A percentile compares a stretch with the other conserved stretches of the same genome.
Conservation (phyloP, 1,284 basidiomycete genomes). For the Ceratobasidium theobromae region DNA sequence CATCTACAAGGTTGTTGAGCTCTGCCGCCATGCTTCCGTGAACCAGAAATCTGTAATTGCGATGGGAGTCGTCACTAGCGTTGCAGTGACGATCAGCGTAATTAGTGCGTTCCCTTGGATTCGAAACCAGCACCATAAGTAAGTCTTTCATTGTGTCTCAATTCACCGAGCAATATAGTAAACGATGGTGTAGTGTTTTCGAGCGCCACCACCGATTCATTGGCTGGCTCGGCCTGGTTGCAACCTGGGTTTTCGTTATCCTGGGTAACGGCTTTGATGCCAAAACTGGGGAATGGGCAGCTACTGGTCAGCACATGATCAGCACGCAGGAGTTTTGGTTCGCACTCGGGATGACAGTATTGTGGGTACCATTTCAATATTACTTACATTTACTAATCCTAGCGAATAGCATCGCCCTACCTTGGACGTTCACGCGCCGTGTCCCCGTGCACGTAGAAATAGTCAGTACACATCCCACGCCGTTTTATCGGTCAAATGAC, state of each 20-base stretch:
- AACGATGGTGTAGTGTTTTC: constrained; percentile 54
- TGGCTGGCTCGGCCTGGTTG: constrained; percentile 65
- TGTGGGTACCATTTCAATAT: constrained; percentile 51
- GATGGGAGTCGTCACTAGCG: constrained; percentile 59
- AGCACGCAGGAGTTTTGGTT: constrained; percentile 76
- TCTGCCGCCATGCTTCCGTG: constrained; percentile 55
- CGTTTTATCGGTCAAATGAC: background rate
- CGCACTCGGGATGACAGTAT: constrained; percentile 66
- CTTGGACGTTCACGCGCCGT: constrained; percentile 73
- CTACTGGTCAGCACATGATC: constrained; percentile 55
- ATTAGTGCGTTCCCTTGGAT: constrained; percentile 69
- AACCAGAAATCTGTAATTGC: constrained; percentile 58
- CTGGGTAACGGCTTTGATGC: constrained; percentile 62
- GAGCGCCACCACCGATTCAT: constrained; percentile 75
- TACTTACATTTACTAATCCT: constrained; percentile 32
- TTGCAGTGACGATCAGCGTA: constrained; percentile 57
- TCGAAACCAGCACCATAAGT: constrained; percentile 76
- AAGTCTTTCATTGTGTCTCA: constrained; percentile 39
- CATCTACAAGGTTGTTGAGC: constrained; percentile 55
- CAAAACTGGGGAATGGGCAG: constrained; percentile 55
- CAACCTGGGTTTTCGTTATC: constrained; percentile 68
- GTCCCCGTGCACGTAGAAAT: constrained; percentile 74
- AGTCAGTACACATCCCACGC: constrained; percentile 47
- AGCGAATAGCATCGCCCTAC: constrained; percentile 58
- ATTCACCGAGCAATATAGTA: constrained; percentile 11